Percentiles rank a stretch among this genome's conserved stretches.
phyloP scores from a whole-genome alignment of 2,329 filamentous ascomycete species.

The Aspergillus luchuensis region DNA sequence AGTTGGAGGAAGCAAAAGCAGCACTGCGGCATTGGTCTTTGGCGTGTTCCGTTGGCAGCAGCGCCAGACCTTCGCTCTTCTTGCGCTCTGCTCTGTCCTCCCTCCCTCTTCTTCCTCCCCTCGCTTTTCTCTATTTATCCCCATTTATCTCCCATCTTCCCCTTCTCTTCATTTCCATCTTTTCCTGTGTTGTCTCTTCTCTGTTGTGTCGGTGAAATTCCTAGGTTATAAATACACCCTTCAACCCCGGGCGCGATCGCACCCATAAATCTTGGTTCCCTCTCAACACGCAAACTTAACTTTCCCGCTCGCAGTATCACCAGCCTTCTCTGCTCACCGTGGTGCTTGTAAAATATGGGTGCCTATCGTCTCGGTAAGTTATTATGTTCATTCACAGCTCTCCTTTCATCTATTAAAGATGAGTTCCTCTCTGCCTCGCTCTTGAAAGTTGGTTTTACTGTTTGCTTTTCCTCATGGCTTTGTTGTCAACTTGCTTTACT shows the following conservation, averaged over 20 bases:
- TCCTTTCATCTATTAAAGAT: neutral
- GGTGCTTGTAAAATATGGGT: slow-evolving; percentile 7
- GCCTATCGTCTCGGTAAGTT: slow-evolving; percentile 22
- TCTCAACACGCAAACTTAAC: neutral
- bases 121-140: neutral
- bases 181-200: slow-evolving; percentile 8
- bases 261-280: neutral
- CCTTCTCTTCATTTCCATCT: neutral
- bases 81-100: slow-evolving; percentile 10
- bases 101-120: slow-evolving; percentile 7
- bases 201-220: neutral
- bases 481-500: neutral
- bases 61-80: neutral
- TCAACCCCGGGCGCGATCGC: neutral
- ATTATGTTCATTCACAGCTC: neutral
- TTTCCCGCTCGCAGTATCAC: neutral
- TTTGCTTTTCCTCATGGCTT: neutral
- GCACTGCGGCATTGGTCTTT: slow-evolving; percentile 28
- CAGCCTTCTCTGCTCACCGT: neutral
- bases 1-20: neutral
- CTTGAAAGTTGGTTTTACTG: neutral
- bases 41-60: slow-evolving; percentile 22
- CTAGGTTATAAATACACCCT: neutral
- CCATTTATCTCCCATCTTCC: slow-evolving; percentile 3
- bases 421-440: neutral